Percentiles rank a stretch among this genome's conserved stretches.
Conservation (phyloP, 805 yeast species). For the Candida sakaeoensis region DNA sequence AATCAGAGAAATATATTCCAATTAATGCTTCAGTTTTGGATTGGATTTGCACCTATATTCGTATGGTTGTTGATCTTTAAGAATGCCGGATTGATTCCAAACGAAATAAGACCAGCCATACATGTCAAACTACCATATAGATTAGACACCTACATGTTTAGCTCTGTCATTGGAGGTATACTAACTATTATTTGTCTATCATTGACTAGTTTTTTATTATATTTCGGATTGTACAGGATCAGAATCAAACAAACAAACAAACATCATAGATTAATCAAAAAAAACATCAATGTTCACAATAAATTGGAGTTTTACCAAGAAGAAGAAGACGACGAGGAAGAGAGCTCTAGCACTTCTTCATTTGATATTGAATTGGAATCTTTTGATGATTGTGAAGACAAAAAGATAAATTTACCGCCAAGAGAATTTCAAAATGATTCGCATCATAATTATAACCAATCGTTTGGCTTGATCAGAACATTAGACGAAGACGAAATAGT, state of each 20-base stretch:
- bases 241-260: background rate
- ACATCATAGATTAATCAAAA: background rate
- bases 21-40: constrained; percentile 40
- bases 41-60: constrained; percentile 51
- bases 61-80: constrained; percentile 56
- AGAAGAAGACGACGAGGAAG: background rate
- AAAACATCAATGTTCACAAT: background rate
- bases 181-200: constrained; percentile 4
- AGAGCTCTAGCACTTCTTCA: background rate
- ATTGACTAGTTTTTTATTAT: constrained; percentile 4
- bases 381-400: background rate
- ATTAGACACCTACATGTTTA: constrained; percentile 38
- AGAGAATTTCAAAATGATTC: background rate
- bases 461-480: constrained; percentile 1
- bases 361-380: constrained; percentile 7
- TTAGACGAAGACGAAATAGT: constrained; percentile 3
- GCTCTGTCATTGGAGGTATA: constrained; percentile 9
- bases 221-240: constrained; percentile 1
- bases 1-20: constrained; percentile 38
- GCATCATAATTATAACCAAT: background rate
- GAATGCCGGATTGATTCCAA: constrained; percentile 58
- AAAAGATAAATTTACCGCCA: constrained; percentile 4
- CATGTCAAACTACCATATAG: constrained; percentile 45
- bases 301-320: background rate
- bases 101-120: constrained; percentile 50